Percentiles rank a stretch among this genome's conserved stretches.
These are phyloP conservation scores for Trametopsis cervina DNA, from an alignment of 768 basidiomycete species.

Conservation along the genomic window DNA sequence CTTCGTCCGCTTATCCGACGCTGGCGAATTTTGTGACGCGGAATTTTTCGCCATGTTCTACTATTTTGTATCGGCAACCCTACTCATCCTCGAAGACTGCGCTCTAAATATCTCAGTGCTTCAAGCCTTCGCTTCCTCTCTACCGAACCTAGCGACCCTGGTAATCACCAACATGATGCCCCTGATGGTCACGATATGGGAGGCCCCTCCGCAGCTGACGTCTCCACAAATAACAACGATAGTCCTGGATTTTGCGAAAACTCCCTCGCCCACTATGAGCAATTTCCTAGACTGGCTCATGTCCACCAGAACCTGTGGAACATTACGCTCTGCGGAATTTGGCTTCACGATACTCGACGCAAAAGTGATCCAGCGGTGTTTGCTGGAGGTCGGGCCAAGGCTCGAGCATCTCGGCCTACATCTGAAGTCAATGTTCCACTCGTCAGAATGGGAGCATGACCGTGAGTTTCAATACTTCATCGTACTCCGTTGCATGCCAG, in stretches of 20 bases:
- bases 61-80: neutral
- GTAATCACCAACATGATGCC: slow-evolving; percentile 1
- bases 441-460: slow-evolving; percentile 4
- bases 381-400: neutral
- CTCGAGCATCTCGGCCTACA: slow-evolving; percentile 6
- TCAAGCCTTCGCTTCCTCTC: slow-evolving; percentile 3
- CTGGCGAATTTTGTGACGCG: slow-evolving; percentile 4
- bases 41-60: slow-evolving; percentile 2
- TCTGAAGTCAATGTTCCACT: slow-evolving; percentile 1
- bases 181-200: slow-evolving; percentile 5
- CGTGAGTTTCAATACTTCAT: neutral
- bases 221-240: neutral
- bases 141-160: slow-evolving; percentile 1
- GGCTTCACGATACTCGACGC: slow-evolving; percentile 3
- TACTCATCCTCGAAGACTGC: slow-evolving; percentile 4
- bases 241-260: slow-evolving; percentile 1
- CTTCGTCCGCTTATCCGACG: slow-evolving; percentile 4
- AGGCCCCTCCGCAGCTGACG: neutral
- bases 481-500: neutral
- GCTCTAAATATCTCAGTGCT: slow-evolving; percentile 3
- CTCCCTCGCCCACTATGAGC: slow-evolving; percentile 1
- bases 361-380: neutral
- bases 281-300: slow-evolving; percentile 8
- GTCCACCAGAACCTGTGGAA: neutral
- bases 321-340: slow-evolving; percentile 1